Conservation (phyloP, 768 basidiomycete species). For the Lactifluus echinatus region DNA sequence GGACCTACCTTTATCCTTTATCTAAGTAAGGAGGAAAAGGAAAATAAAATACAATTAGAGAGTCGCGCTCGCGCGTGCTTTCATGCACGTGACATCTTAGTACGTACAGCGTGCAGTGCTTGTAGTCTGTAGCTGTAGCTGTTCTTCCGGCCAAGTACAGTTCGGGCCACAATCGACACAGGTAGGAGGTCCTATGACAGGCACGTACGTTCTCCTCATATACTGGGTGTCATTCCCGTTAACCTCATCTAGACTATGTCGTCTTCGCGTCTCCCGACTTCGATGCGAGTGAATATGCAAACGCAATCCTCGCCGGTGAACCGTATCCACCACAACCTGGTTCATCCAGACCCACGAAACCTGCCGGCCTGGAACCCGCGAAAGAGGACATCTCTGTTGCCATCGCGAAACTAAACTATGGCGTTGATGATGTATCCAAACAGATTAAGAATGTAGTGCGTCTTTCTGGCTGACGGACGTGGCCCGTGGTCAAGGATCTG, state of each 20-base stretch:
- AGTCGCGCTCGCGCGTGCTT: no score
- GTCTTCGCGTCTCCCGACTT: constrained; percentile 70
- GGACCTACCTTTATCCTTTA: no score
- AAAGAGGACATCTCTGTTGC: constrained; percentile 88
- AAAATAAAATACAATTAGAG: no score
- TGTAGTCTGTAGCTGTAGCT: no score
- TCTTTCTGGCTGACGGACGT: not conserved
- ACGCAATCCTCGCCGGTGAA: constrained; percentile 80
- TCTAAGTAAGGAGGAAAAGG: no score
- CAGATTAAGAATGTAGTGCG: constrained; percentile 81
- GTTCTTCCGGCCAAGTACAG: no score
- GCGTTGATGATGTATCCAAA: constrained; percentile 86
- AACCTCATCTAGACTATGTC: constrained; percentile 47
- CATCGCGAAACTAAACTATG: constrained; percentile 77
- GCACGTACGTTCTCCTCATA: constrained; percentile 14
- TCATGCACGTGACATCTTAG: no score
- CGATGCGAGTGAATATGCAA: constrained; percentile 85
- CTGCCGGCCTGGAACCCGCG: constrained; percentile 41
- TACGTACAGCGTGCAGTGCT: no score
- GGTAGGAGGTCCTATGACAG: constrained; percentile 11
- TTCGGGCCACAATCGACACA: not conserved
- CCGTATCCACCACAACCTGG: constrained; percentile 47
- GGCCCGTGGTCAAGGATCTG: not conserved
- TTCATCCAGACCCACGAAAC: constrained; percentile 26
- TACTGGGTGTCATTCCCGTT: not conserved